These are phyloP conservation scores for Psilocybe azurescens DNA, from an alignment of 768 basidiomycete genomes.

Conservation along the genomic window DNA sequence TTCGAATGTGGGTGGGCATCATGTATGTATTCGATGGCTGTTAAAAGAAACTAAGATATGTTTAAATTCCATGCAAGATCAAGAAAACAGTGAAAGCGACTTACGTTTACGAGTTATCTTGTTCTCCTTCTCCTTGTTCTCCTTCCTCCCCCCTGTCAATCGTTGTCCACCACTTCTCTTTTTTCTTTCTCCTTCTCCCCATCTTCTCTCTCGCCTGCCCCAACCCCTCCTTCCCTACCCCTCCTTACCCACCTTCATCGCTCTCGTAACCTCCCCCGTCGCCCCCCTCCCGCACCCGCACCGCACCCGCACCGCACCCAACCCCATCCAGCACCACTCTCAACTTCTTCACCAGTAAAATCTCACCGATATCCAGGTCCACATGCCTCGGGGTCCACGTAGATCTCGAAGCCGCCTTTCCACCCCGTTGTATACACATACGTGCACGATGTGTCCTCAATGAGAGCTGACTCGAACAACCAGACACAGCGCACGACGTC, in stretches of 20 bases:
- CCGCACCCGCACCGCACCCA: conserved; percentile 50
- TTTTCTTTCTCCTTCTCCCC: conserved; percentile 31
- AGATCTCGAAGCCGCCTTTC: conserved; percentile 70
- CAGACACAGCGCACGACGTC: conserved; percentile 64
- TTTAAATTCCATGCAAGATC: neutral
- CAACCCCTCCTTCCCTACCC: conserved; percentile 18
- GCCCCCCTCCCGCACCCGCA: neutral
- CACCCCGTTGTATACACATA: conserved; percentile 10
- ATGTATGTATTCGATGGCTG: conserved; percentile 30
- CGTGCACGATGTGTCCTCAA: neutral
- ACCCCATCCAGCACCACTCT: conserved; percentile 66
- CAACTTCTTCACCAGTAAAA: conserved; percentile 79
- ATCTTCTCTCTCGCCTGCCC: conserved; percentile 43
- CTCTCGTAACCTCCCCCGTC: conserved; percentile 60
- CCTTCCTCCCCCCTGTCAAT: conserved; percentile 78
- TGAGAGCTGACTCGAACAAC: neutral
- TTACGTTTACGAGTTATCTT: conserved; percentile 48
- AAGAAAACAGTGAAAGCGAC: conserved; percentile 18
- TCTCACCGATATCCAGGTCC: conserved; percentile 71
- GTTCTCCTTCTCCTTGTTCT: conserved; percentile 46
- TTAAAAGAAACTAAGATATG: neutral
- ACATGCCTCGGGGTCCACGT: conserved; percentile 61
- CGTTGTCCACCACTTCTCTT: conserved; percentile 87
- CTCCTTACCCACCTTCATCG: conserved; percentile 31
- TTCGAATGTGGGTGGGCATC: conserved; percentile 42